Evolutionary conservation across 2,329 filamentous ascomycete genomes (phyloP), one percentile per base, ranked within the genome.

Genomic region (Botrytis elliptica): DNA sequence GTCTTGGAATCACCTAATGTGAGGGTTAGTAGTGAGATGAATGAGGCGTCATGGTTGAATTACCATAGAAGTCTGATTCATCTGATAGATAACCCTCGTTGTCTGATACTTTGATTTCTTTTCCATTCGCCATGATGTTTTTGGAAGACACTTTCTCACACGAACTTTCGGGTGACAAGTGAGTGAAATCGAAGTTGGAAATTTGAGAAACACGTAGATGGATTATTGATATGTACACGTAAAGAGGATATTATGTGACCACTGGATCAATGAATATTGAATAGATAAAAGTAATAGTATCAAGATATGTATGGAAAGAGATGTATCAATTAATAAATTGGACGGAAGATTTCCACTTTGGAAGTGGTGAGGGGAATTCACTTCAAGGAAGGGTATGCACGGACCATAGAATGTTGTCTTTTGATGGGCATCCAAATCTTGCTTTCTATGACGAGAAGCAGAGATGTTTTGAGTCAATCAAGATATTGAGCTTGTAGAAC

Each of bases 61-160:
- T 82, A 88, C 88, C 88, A 74, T 89, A 89, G 77, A 89, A 89
- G 69, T 88, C 86, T 1, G 87, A 89, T 71, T 89, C 86, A 22
- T 81, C 79, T 33, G 80, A 81, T 14, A 81, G 46, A 66, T 80
- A 80, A 2, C 74, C 71, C 49, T 72, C 52, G 25, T 75, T 57
- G 18, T 62, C 57, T 3, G 10, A 52, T 10, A 10, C 16, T 4
- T 73, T 74, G 65, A 29, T 59, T 59, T 68, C 67, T 68, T 55
- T 67, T 44, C 62, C 63, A 22, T 74, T 75, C 10, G 74, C 74
- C 77, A 78, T 78, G 20, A 44, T 75, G 7, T 38, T 38, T 71
- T 71, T 68, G 42, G 33, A 42, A 38, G 22, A 62, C 9, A n/a
- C 40, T 66, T 57, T 60, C 36, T 33, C 65, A 33, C 25, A 42